Evolutionary conservation across 2,329 filamentous ascomycete genomes (phyloP), one percentile per base, ranked within the genome.

Genomic region (Sarocladium kiliense): DNA sequence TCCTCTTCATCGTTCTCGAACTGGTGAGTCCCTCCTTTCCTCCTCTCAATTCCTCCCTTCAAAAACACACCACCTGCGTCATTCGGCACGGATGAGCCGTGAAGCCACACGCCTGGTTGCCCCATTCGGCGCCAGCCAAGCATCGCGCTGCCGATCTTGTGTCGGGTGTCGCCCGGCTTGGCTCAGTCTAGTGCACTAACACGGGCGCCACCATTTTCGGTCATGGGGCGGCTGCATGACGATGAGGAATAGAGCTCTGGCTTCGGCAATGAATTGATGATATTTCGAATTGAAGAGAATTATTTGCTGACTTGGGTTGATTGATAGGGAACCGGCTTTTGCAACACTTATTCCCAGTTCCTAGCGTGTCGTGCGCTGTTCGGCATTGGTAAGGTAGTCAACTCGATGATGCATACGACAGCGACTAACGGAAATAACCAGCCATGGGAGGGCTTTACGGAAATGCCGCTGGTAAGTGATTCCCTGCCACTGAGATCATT

Each of bases 371-470:
- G 89, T 39, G 84, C 85, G 41, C 73, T 93, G 2, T 93, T 92
- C 64, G 89, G 89, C 45, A 70, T 93, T 42, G 47, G 47, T 51
- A 21, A 11, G 47, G 19, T n/a, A 14, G n/a, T 41, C 37, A 18
- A 27, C 3, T 49, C 11, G 6, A 5, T 49, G 30, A 34, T n/a
- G 21, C 14, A 4, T n/a, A 36, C 11, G 18, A 10, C 18, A 23
- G 10, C 3, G 21, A 47, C 44, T 44, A 47, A 47, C 25, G 44
- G 44, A 18, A 36, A 51, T 51, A 21, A 27, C 21, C 23, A 49
- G 88, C 89, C 62, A 93, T 93, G 89, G 89, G 89, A 37, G 89
- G 89, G 60, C 61, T 92, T 1, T 85, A 91, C 68, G 89, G 89
- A 55, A 91, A 91, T 63, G 88, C 87, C 1, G 87, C 87, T 21